A percentile compares a stretch with the other conserved stretches of the same genome.
phyloP scores from a whole-genome alignment of 345 rosid species.

The Dovyalis caffra region DNA sequence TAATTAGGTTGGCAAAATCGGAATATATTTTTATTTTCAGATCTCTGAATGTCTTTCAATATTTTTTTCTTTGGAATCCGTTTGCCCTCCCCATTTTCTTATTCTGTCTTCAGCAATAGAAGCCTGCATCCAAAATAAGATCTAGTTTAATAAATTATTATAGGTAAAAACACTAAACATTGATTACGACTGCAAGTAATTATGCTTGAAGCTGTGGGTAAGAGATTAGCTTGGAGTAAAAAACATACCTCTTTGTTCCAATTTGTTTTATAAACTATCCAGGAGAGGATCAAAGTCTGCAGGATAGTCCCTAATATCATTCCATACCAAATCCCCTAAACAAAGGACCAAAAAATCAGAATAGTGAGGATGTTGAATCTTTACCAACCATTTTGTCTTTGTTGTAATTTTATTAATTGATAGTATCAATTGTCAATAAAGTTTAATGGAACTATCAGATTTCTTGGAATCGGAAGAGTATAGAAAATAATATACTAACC shows the following conservation, averaged over 20 bases:
- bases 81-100: conserved; percentile 58
- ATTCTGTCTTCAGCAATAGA: conserved; percentile 62
- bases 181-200: too few species aligned
- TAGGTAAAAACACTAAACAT: too few species aligned
- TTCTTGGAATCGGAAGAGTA: neutral
- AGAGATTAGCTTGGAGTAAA: too few species aligned
- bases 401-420: neutral
- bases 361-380: too few species aligned
- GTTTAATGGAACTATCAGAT: neutral
- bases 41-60: neutral
- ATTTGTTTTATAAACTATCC: conserved; percentile 24
- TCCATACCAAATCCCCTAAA: conserved; percentile 27
- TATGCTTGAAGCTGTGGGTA: neutral
- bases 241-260: conserved; percentile 32
- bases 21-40: too few species aligned
- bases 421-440: neutral
- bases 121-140: conserved; percentile 50
- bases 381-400: too few species aligned
- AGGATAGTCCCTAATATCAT: conserved; percentile 24
- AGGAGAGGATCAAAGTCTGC: conserved; percentile 23
- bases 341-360: neutral
- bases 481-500: conserved; percentile 22
- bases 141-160: too few species aligned
- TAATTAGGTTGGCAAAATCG: too few species aligned
- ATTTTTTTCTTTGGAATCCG: conserved; percentile 9